Evolutionary conservation across 352 stramenopile species (phyloP).

Genomic region (Peronosclerospora sorghi): DNA sequence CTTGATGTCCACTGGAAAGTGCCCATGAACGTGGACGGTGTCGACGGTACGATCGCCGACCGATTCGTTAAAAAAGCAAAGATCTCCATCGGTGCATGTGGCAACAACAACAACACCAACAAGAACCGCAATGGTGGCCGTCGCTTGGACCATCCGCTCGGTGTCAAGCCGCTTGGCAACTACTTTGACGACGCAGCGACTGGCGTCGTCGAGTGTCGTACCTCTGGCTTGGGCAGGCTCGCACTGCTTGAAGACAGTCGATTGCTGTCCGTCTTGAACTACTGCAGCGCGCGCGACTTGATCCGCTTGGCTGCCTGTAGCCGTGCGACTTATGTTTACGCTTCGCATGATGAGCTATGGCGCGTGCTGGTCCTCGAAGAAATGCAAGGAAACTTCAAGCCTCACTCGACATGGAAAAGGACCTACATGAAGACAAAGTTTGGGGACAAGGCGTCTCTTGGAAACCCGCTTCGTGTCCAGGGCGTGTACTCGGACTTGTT

Average conservation of each 20-base stretch:
- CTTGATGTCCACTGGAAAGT: no score
- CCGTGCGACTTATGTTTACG: slow-evolving; percentile 59
- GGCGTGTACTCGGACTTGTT: slow-evolving; percentile 83
- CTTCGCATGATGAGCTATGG: slow-evolving; percentile 76
- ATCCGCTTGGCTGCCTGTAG: slow-evolving; percentile 32
- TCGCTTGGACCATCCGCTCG: slow-evolving; percentile 55
- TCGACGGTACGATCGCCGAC: slow-evolving; percentile 9
- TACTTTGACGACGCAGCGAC: slow-evolving; percentile 54
- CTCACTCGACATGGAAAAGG: slow-evolving; percentile 48
- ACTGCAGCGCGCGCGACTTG: slow-evolving; percentile 40
- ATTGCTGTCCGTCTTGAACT: slow-evolving; percentile 55
- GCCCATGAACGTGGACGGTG: slow-evolving; percentile 1
- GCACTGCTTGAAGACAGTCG: slow-evolving; percentile 45
- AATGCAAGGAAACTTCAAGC: slow-evolving; percentile 49
- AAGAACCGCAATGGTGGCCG: background rate
- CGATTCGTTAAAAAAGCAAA: slow-evolving; percentile 23
- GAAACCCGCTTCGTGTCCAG: slow-evolving; percentile 30
- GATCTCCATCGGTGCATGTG: slow-evolving; percentile 1
- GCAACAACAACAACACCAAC: background rate
- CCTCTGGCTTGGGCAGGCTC: slow-evolving; percentile 40
- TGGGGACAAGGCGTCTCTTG: slow-evolving; percentile 7
- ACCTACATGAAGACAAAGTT: slow-evolving; percentile 58
- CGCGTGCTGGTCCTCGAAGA: slow-evolving; percentile 63
- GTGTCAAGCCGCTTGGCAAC: slow-evolving; percentile 78
- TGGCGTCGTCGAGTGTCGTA: slow-evolving; percentile 53